Evolutionary conservation across 805 yeast genomes (phyloP), one percentile per base, ranked within the genome.

Genomic region (Metschnikowia vanudenii): DNA sequence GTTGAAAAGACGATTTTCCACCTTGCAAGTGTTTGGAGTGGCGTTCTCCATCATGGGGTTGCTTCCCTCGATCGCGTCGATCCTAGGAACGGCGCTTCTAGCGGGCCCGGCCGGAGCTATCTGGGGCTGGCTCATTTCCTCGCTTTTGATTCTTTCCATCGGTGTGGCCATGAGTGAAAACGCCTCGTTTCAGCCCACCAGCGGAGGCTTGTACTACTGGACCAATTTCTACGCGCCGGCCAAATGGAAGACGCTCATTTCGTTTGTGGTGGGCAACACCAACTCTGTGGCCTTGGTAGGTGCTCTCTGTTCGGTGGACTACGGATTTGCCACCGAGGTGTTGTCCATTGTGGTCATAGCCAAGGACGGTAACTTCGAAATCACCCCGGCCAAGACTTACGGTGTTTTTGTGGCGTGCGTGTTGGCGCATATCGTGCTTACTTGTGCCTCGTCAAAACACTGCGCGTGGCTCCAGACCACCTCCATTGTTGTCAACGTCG

Each of bases 31-130:
- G 18, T 84, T 84, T 59, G 88, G 87, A 46, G 79, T 84, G 46
- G 85, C 88, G 3, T 84, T 82, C 58, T 76, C 83, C 16, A 82
- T 85, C 59, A 84, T 85, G 88, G 86, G 88, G 9, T 63, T 84
- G 39, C 66, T 84, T 35, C 87, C 87, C 0, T 77, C 84, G 11
- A 79, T 83, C 41, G 78, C 86, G 0, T 77, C 87, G 2, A 71
- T 76, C 24, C 58, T 82, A 28, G 69, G 69, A 9, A 69, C 72
- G 39, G 84, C 84, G 16, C 67, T 84, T 12, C 63, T 76, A 28
- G 80, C 84, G 0, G 90, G 90, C 3, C 81, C 87, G 0, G 80
- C 75, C 9, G 80, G 84, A 4, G 71, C 82, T 46, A 71, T 83
- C 2, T 85, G 91, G 91, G 85, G 88, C 39, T 85, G 92, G 91